These are phyloP conservation scores for Pholiota microspora DNA, from an alignment of 768 basidiomycete genomes.

Conservation along the genomic window DNA sequence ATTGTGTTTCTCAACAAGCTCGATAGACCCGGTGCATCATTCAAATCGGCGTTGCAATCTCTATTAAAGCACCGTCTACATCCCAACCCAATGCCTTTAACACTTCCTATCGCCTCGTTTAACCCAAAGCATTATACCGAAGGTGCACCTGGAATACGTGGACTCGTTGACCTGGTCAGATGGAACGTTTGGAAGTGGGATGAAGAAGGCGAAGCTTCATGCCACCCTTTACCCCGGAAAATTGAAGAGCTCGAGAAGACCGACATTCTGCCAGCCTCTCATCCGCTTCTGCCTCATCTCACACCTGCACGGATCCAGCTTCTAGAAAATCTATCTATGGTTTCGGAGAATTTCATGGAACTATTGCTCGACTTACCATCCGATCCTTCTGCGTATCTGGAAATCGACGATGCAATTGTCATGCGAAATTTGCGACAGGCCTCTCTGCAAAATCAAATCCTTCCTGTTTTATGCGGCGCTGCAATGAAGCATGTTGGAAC, in stretches of 20 bases:
- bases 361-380: conserved; percentile 55
- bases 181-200: conserved; percentile 85
- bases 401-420: conserved; percentile 50
- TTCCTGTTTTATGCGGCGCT: conserved; percentile 83
- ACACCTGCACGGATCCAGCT: conserved; percentile 65
- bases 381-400: conserved; percentile 62
- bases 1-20: conserved; percentile 87
- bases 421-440: conserved; percentile 66
- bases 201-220: conserved; percentile 40
- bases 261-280: conserved; percentile 48
- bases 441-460: conserved; percentile 59
- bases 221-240: conserved; percentile 50
- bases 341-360: conserved; percentile 80
- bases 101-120: conserved; percentile 80
- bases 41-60: conserved; percentile 68
- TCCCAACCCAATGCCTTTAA: conserved; percentile 64
- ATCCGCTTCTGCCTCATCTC: conserved; percentile 70
- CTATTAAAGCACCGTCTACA: conserved; percentile 75
- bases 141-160: conserved; percentile 83
- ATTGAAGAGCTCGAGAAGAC: conserved; percentile 39
- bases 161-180: conserved; percentile 77
- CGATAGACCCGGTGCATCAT: conserved; percentile 83
- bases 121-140: conserved; percentile 58
- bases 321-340: conserved; percentile 78
- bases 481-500: conserved; percentile 82